These are phyloP conservation scores for Vitis rupestris DNA, from an alignment of 164 flowering plant species.

Conservation along the genomic window DNA sequence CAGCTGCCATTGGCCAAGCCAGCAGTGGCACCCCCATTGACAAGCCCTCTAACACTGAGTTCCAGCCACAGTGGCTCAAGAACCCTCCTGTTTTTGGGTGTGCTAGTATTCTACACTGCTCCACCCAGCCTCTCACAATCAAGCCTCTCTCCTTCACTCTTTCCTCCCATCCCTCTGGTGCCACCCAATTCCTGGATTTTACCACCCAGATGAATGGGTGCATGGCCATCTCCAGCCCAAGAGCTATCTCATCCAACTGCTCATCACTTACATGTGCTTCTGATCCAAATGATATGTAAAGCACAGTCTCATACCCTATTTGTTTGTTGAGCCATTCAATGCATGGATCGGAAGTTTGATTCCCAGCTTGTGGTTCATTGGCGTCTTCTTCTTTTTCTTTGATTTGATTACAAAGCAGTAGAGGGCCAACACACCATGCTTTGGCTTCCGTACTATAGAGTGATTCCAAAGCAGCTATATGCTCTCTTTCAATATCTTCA, in stretches of 20 bases:
- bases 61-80: slow-evolving; percentile 50
- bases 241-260: slow-evolving; percentile 26
- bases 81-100: slow-evolving; percentile 38
- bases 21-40: slow-evolving; percentile 34
- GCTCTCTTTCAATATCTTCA: slow-evolving; percentile 24
- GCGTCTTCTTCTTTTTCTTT: background rate
- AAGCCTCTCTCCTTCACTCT: slow-evolving; percentile 28
- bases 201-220: slow-evolving; percentile 22
- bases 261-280: slow-evolving; percentile 13
- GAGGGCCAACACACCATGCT: slow-evolving; percentile 38
- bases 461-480: slow-evolving; percentile 18
- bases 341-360: background rate
- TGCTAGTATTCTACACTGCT: slow-evolving; percentile 21
- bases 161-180: slow-evolving; percentile 23
- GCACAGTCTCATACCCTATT: slow-evolving; percentile 1
- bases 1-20: slow-evolving; percentile 40
- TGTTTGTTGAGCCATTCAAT: slow-evolving; percentile 20
- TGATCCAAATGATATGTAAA: slow-evolving; percentile 32
- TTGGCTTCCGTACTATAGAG: slow-evolving; percentile 14
- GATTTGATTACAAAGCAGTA: slow-evolving; percentile 1
- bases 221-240: slow-evolving; percentile 26
- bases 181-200: slow-evolving; percentile 16
- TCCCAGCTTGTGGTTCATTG: background rate
- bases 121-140: slow-evolving; percentile 31
- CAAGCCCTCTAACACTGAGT: slow-evolving; percentile 38